Evolutionary conservation across 306 rosid genomes (phyloP).

Genomic region (Casuarina cunninghamiana): DNA sequence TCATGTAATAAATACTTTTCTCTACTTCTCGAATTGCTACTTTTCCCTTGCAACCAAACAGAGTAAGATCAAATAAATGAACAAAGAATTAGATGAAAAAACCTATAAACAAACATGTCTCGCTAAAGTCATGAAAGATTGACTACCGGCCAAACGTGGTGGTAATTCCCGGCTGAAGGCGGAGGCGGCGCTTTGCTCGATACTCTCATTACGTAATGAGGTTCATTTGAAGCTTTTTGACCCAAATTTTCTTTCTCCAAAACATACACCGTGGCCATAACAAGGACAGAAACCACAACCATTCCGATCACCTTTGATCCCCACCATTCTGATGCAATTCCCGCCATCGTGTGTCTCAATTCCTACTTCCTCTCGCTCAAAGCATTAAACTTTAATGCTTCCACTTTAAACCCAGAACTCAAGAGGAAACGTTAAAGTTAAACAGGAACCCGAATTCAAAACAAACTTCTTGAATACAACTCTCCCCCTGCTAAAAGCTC

Average conservation of each 20-base stretch:
- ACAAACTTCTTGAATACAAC: neutral
- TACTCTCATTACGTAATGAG: constrained; percentile 39
- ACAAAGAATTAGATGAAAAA: neutral
- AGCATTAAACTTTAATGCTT: neutral
- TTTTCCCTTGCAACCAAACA: neutral
- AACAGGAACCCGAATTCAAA: neutral
- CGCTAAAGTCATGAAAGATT: neutral
- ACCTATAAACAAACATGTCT: neutral
- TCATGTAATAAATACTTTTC: too few species aligned
- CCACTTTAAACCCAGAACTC: neutral
- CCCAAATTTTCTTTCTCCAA: constrained; percentile 57
- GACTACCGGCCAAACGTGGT: constrained; percentile 81
- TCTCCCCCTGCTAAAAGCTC: neutral
- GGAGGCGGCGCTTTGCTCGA: constrained; percentile 60
- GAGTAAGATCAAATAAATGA: neutral
- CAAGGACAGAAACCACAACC: constrained; percentile 37
- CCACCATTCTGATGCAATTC: constrained; percentile 33
- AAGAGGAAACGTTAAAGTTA: neutral
- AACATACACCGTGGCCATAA: constrained; percentile 39
- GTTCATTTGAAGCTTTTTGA: constrained; percentile 31
- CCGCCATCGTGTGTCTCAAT: neutral
- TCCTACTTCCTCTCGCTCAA: neutral
- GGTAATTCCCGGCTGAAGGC: constrained; percentile 35
- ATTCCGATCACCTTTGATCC: constrained; percentile 41
- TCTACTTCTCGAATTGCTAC: too few species aligned